Evolutionary conservation across 2,329 filamentous ascomycete genomes (phyloP).

Genomic region (Fusarium albosuccineum): DNA sequence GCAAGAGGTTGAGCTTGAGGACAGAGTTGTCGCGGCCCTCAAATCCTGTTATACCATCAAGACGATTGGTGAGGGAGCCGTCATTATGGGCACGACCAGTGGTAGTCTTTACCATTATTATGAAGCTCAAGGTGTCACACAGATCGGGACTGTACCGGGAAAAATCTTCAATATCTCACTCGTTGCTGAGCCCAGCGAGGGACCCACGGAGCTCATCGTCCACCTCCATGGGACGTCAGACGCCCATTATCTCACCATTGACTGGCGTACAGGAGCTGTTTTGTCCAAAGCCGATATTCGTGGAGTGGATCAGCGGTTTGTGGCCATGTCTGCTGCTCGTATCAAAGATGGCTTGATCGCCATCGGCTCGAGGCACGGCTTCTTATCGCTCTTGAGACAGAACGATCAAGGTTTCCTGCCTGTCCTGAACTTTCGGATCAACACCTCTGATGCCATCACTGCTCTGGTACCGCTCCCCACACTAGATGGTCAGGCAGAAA

Average conservation of each 20-base stretch:
- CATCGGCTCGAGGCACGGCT: constrained; percentile 68
- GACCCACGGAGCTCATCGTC: constrained; percentile 55
- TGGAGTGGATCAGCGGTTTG: constrained; percentile 62
- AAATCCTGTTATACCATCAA: constrained; percentile 63
- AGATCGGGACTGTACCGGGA: constrained; percentile 56
- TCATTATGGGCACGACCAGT: constrained; percentile 62
- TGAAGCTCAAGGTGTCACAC: constrained; percentile 47
- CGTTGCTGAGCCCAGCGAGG: constrained; percentile 43
- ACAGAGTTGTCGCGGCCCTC: constrained; percentile 54
- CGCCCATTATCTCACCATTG: constrained; percentile 58
- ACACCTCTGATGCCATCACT: constrained; percentile 75
- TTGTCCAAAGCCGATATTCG: constrained; percentile 49
- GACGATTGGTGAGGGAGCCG: constrained; percentile 54
- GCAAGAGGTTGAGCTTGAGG: constrained; percentile 56
- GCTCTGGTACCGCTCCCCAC: constrained; percentile 66
- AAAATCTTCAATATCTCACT: constrained; percentile 66
- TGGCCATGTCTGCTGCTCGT: constrained; percentile 61
- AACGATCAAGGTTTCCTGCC: constrained; percentile 46
- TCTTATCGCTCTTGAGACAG: constrained; percentile 54
- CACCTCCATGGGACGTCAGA: constrained; percentile 61
- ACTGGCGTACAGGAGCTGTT: constrained; percentile 48
- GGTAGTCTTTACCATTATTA: constrained; percentile 63
- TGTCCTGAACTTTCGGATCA: constrained; percentile 54
- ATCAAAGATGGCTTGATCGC: constrained; percentile 58
- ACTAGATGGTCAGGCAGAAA: constrained; percentile 27